A percentile compares a stretch with the other conserved stretches of the same genome.
Conservation (phyloP, 163 green algal genomes). For the Scenedesmus sp. region DNA sequence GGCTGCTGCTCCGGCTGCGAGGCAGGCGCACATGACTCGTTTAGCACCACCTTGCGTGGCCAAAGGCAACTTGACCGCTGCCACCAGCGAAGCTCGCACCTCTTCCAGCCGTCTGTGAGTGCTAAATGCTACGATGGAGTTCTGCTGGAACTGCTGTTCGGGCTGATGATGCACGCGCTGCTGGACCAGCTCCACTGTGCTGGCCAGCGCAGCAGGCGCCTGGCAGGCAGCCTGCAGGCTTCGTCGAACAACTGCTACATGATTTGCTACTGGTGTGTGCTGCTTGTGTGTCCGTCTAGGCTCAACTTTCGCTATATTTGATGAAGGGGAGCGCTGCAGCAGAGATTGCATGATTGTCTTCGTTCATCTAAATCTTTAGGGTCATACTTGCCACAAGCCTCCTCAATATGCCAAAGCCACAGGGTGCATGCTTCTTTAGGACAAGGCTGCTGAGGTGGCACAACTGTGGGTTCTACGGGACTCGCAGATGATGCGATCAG, state of each 20-base stretch:
- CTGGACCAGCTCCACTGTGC: conserved; percentile 8
- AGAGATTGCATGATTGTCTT: conserved; percentile 12
- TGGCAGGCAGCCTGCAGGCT: conserved; percentile 8
- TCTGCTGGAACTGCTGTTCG: not conserved
- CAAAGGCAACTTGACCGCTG: conserved; percentile 3
- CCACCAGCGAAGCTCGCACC: not conserved
- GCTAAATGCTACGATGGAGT: conserved; percentile 14
- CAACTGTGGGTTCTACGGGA: not conserved
- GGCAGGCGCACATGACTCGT: not conserved
- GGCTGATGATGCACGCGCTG: not conserved
- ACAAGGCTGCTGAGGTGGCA: not conserved
- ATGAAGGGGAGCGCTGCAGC: not conserved
- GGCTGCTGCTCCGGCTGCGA: conserved; percentile 24
- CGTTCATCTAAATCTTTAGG: not conserved
- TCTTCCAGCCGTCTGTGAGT: conserved; percentile 14
- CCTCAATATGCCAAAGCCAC: not conserved
- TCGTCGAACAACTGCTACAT: not conserved
- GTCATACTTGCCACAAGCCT: not conserved
- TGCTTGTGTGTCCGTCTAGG: conserved; percentile 10
- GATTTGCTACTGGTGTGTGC: not conserved
- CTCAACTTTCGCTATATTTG: not conserved
- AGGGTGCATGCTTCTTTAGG: conserved; percentile 15
- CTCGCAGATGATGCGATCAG: not conserved
- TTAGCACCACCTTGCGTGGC: conserved; percentile 3
- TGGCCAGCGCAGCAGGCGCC: not conserved